Evolutionary conservation across 2,329 filamentous ascomycete genomes (phyloP).

Genomic region (Hysterium pulicare): DNA sequence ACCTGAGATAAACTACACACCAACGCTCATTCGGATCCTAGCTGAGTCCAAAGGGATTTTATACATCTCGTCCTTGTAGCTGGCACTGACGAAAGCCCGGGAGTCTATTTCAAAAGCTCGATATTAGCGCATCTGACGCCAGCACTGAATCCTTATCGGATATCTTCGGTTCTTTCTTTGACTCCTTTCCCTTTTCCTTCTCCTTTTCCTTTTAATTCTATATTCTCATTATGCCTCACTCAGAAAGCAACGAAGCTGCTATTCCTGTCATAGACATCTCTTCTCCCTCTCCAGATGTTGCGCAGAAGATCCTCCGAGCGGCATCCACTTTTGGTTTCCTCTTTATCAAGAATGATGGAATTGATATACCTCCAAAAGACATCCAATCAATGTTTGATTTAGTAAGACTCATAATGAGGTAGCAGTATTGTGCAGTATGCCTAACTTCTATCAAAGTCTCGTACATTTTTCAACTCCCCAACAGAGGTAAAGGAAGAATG

Average conservation of each 20-base stretch:
- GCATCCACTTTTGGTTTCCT: slow-evolving; percentile 84
- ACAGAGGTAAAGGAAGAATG: slow-evolving; percentile 69
- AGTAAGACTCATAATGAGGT: slow-evolving; percentile 47
- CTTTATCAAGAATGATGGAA: slow-evolving; percentile 74
- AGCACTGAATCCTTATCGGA: not conserved
- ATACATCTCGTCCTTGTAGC: too few relatives aligned
- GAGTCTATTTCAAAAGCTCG: not conserved
- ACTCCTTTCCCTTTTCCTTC: not conserved
- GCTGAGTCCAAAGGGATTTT: too few relatives aligned
- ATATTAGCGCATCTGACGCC: not conserved
- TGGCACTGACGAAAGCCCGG: too few relatives aligned
- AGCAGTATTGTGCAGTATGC: too few relatives aligned
- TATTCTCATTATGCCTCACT: not conserved
- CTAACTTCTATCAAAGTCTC: slow-evolving; percentile 51
- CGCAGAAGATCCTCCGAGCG: slow-evolving; percentile 69
- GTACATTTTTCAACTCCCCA: slow-evolving; percentile 68
- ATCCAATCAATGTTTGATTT: slow-evolving; percentile 71
- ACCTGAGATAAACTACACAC: too few relatives aligned
- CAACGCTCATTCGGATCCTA: too few relatives aligned
- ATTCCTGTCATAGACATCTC: slow-evolving; percentile 86
- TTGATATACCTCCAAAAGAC: slow-evolving; percentile 62
- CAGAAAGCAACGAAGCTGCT: slow-evolving; percentile 1
- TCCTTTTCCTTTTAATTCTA: not conserved
- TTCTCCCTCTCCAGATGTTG: slow-evolving; percentile 56
- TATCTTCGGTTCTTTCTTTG: too few relatives aligned